Evolutionary conservation across 2,329 filamentous ascomycete species (phyloP), one percentile per base, ranked within the genome.

Genomic region (Orbilia blumenaviensis): DNA sequence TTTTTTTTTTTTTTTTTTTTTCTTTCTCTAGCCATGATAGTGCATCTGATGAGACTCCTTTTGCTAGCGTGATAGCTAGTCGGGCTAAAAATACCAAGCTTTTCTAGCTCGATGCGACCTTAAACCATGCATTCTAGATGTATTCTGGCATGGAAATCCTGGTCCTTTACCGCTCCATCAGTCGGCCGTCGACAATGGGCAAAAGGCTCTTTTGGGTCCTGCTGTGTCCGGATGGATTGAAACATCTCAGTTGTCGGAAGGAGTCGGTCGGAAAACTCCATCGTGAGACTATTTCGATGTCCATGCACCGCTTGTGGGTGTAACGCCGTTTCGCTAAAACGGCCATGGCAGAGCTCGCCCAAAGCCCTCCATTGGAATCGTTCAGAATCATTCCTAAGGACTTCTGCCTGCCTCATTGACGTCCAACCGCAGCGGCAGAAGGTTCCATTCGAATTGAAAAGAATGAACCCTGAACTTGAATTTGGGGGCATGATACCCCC

Each of bases 161-260:
- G 38, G 52, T 25, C 52, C n/a, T 10, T 38, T 56, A n/a, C 52
- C 46, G 46, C 46, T 23, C 5, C 18, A 9, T 44, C n/a, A n/a
- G n/a, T n/a, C 48, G 48, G 18, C 25, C 32, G 32, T 38, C 1
- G 27, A 18, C 48, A 14, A 54, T 14, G 27, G 34, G 27, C 32
- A 9, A 36, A 54, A 34, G 16, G 6, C 7, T 21, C 36, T 21
- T 34, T 34, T 23, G 52, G 16, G 32, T 56, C 32, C 32, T 56
- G 52, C 27, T 54, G 27, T 16, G 48, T 36, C n/a, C 29, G 52
- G 52, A 23, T 38, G 29, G 38, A 56, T 56, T 38, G 52, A 56
- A 56, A 56, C 52, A 38, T 56, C 36, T 56, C 52, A 61, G 44
- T n/a, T 44, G 56, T 61, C 56, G 56, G 56, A 44, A 61, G 56